A percentile compares a stretch with the other conserved stretches of the same genome.
Evolutionary conservation across 202 grass and related monocot genomes (phyloP).

Genomic region (Zizania palustris): DNA sequence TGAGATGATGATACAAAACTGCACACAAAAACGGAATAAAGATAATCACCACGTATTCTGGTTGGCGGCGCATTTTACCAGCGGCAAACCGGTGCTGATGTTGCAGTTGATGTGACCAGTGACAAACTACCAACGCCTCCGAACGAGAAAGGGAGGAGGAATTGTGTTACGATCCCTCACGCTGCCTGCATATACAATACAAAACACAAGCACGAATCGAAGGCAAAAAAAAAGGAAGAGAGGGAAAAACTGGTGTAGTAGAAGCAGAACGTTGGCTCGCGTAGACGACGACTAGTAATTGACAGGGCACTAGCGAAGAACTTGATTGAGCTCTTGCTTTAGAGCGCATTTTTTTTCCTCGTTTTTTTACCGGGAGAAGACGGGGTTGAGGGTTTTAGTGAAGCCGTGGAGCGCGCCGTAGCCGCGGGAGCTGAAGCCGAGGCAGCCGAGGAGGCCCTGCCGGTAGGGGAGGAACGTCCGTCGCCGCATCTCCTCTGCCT

Average conservation of each 20-base stretch:
- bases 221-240: not conserved
- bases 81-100: not conserved
- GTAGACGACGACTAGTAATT: not conserved
- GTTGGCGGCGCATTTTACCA: conserved; percentile 47
- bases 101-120: conserved; percentile 46
- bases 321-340: not conserved
- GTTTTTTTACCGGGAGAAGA: conserved; percentile 78
- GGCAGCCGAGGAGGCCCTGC: conserved; percentile 78
- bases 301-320: not conserved
- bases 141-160: not conserved
- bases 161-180: not conserved
- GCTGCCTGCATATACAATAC: conserved; percentile 44
- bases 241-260: not conserved
- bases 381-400: conserved; percentile 89
- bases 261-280: not conserved
- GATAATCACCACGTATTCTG: not conserved
- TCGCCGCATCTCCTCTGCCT: conserved; percentile 85
- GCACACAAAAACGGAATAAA: conserved; percentile 14
- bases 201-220: conserved; percentile 13
- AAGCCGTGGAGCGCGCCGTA: conserved; percentile 81
- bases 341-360: not conserved
- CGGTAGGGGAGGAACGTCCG: conserved; percentile 93
- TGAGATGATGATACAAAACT: not conserved
- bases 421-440: conserved; percentile 84
- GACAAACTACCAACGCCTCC: conserved; percentile 26